These are phyloP conservation scores for Penicillium argentinense DNA, from an alignment of 495 filamentous ascomycete species.

Conservation along the genomic window DNA sequence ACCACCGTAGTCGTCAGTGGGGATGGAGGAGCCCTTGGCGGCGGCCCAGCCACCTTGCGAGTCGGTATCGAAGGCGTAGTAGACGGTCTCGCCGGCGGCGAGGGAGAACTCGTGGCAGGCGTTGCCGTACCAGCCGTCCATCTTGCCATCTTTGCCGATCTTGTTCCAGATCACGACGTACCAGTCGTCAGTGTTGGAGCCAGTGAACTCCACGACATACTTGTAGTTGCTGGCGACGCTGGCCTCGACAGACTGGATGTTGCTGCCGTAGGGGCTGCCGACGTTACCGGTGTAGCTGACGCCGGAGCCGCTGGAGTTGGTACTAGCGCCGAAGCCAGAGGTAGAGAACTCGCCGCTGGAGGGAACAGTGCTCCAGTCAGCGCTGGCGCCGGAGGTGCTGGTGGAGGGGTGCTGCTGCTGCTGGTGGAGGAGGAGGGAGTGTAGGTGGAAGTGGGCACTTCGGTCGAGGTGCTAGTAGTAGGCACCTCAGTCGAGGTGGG, in stretches of 20 bases:
- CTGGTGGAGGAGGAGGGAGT: conserved; percentile 6
- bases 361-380: conserved; percentile 24
- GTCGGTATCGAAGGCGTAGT: conserved; percentile 48
- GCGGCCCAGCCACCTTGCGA: conserved; percentile 42
- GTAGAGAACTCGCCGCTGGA: conserved; percentile 23
- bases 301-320: conserved; percentile 28
- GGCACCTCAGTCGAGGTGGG: background rate
- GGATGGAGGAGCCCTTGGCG: conserved; percentile 28
- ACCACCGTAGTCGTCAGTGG: conserved; percentile 30
- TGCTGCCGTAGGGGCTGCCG: conserved; percentile 53
- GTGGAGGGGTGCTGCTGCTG: conserved; percentile 1
- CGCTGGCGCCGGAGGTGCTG: conserved; percentile 5
- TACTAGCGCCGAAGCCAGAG: conserved; percentile 32
- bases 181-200: conserved; percentile 35
- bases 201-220: conserved; percentile 47
- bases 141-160: conserved; percentile 36
- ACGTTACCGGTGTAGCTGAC: conserved; percentile 47
- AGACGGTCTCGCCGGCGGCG: conserved; percentile 38
- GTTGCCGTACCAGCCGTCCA: conserved; percentile 42
- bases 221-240: conserved; percentile 36
- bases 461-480: background rate
- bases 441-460: background rate
- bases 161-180: conserved; percentile 55
- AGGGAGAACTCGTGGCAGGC: conserved; percentile 43
- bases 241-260: conserved; percentile 45